These are phyloP conservation scores for Neohortaea acidophila DNA, from an alignment of 495 filamentous ascomycete species.

Conservation along the genomic window DNA sequence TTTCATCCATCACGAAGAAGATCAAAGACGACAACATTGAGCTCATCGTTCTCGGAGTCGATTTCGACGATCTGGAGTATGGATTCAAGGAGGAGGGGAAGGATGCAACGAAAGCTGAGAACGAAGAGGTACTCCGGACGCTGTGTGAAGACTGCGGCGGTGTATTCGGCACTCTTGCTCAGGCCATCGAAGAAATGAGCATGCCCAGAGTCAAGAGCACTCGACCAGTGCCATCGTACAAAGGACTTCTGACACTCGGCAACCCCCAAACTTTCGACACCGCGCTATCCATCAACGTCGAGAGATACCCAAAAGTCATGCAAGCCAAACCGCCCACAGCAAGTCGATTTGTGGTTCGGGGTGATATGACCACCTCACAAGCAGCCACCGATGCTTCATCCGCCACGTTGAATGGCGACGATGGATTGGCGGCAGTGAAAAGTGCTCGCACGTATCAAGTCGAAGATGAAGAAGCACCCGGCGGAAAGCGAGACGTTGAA, in stretches of 20 bases:
- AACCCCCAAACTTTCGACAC: constrained; percentile 58
- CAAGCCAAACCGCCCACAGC: constrained; percentile 57
- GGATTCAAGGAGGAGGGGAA: constrained; percentile 93
- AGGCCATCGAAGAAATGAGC: constrained; percentile 62
- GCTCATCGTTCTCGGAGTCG: constrained; percentile 65
- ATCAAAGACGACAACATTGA: constrained; percentile 63
- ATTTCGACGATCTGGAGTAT: constrained; percentile 87
- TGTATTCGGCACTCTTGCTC: constrained; percentile 63
- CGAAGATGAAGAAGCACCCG: constrained; percentile 52
- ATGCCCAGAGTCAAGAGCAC: constrained; percentile 62
- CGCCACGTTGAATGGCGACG: constrained; percentile 32
- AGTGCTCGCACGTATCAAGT: constrained; percentile 67
- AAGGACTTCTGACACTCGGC: constrained; percentile 67
- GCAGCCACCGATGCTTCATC: constrained; percentile 33
- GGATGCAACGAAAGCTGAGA: constrained; percentile 34
- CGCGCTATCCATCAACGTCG: constrained; percentile 69
- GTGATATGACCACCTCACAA: constrained; percentile 33
- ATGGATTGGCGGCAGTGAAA: constrained; percentile 47
- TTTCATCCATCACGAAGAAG: constrained; percentile 51
- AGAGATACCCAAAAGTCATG: constrained; percentile 75
- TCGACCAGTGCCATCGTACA: constrained; percentile 59
- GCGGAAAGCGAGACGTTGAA: constrained; percentile 71
- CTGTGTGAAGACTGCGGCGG: constrained; percentile 53
- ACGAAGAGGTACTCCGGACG: constrained; percentile 49
- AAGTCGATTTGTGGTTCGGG: constrained; percentile 50